phyloP scores from a whole-genome alignment of 2,329 filamentous ascomycete genomes.

The Pseudohalonectria lignicola region DNA sequence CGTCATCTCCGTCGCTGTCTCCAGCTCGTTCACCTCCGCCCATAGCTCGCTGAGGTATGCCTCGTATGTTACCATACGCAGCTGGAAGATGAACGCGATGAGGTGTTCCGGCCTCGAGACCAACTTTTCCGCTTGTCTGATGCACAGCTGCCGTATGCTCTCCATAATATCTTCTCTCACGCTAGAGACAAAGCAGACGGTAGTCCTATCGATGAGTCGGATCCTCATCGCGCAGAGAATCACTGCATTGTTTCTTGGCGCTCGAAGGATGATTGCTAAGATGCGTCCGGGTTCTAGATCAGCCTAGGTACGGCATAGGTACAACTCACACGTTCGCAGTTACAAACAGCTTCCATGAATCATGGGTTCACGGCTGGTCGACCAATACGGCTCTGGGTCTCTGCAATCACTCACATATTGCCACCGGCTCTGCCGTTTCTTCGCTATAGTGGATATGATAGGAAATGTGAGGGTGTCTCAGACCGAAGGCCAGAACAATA shows the following conservation, averaged over 20 bases:
- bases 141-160: not conserved
- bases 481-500: not conserved
- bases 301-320: too few species aligned
- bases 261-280: not conserved
- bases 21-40: not conserved
- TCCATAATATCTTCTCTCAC: not conserved
- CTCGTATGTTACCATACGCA: not conserved
- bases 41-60: not conserved
- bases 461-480: not conserved
- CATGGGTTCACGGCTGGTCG: not conserved
- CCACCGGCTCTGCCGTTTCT: not conserved
- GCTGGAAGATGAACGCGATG: not conserved
- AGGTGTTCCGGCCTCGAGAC: not conserved
- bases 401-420: not conserved
- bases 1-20: not conserved
- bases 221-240: not conserved
- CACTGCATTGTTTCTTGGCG: not conserved
- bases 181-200: not conserved
- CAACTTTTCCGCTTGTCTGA: not conserved
- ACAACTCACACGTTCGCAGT: too few species aligned
- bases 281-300: not conserved
- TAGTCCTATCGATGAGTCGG: not conserved
- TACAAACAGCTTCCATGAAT: too few species aligned
- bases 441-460: not conserved
- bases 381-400: not conserved